Evolutionary conservation across 495 filamentous ascomycete genomes (phyloP), one percentile per base, ranked within the genome.

Genomic region (Tuber calosporum): DNA sequence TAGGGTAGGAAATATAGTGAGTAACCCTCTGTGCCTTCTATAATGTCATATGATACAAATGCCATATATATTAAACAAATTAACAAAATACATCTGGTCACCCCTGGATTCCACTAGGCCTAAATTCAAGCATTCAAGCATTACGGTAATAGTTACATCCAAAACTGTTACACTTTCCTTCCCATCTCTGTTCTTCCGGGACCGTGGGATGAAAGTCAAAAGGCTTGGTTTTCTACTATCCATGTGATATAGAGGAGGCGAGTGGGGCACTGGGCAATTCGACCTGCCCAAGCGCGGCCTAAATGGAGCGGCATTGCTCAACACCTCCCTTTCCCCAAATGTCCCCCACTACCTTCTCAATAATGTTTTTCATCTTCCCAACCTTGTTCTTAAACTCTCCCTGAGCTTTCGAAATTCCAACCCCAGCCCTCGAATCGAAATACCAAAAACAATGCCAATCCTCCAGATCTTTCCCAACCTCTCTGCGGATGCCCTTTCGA

Each of bases 381-480:
- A 68, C 71, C 26, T 53, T 26, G 1, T 66, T 45, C 7, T 42
- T 17, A 19, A 73, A n/a, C 45, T 39, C 36, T 15, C 40, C 66
- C 22, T 68, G 19, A 38, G 40, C 71, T 43, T 68, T 73, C 11
- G 71, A 69, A 69, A 73, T 7, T n/a, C 66, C 66, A 36, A 37
- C 41, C 19, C 48, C 34, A 30, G 22, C 38, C 5, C 11, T 73
- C 30, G n/a, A 37, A 69, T 45, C 39, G 37, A 39, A 73, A 36
- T 69, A 69, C 71, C 66, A 69, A 43, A n/a, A 73, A 26, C 71
- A 73, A 15, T 40, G 42, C 13, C 62, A 73, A 13, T 26, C 17
- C 42, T 4, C 38, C n/a, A 69, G 40, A 34, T 11, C 26, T 13
- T 8, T 53, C 17, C 43, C 40, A 34, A 48, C 19, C 39, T 73